These are phyloP conservation scores for Boletus rex-veris DNA, from an alignment of 768 basidiomycete species.

Conservation along the genomic window DNA sequence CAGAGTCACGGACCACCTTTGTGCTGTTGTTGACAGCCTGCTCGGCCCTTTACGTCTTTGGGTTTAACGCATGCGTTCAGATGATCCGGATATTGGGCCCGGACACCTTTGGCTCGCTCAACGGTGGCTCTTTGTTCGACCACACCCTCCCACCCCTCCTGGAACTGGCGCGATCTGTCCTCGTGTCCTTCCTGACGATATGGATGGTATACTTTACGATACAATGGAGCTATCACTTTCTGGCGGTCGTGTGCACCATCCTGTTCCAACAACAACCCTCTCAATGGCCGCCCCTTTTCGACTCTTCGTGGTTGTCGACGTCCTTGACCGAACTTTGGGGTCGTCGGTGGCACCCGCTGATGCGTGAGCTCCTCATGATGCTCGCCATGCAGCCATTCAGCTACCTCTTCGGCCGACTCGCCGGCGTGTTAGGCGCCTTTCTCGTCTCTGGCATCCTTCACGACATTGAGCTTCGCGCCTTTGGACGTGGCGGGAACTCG, in stretches of 20 bases:
- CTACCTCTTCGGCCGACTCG: slow-evolving; percentile 45
- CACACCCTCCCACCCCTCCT: slow-evolving; percentile 31
- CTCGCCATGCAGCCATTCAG: slow-evolving; percentile 46
- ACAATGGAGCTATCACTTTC: slow-evolving; percentile 38
- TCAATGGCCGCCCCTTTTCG: slow-evolving; percentile 63
- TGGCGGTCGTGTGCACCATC: slow-evolving; percentile 42
- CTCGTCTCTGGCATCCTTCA: slow-evolving; percentile 57
- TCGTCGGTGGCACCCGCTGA: slow-evolving; percentile 62
- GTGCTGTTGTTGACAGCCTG: slow-evolving; percentile 4
- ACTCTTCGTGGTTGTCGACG: slow-evolving; percentile 51
- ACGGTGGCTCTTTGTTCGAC: slow-evolving; percentile 37
- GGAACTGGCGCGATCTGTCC: slow-evolving; percentile 37
- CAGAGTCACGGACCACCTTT: slow-evolving; percentile 10
- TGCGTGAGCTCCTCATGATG: slow-evolving; percentile 53
- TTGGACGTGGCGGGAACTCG: slow-evolving; percentile 40
- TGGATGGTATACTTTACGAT: slow-evolving; percentile 41
- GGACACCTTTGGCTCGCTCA: slow-evolving; percentile 31
- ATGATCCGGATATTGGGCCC: slow-evolving; percentile 33
- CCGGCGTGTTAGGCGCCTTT: slow-evolving; percentile 55
- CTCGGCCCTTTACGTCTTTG: slow-evolving; percentile 5
- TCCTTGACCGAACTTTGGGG: slow-evolving; percentile 64
- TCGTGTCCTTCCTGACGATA: slow-evolving; percentile 39
- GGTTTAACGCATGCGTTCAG: slow-evolving; percentile 14
- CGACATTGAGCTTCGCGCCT: slow-evolving; percentile 39
- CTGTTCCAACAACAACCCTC: slow-evolving; percentile 45